Evolutionary conservation across 2,329 filamentous ascomycete genomes (phyloP).

Genomic region (Dendrostoma leiphaemia): DNA sequence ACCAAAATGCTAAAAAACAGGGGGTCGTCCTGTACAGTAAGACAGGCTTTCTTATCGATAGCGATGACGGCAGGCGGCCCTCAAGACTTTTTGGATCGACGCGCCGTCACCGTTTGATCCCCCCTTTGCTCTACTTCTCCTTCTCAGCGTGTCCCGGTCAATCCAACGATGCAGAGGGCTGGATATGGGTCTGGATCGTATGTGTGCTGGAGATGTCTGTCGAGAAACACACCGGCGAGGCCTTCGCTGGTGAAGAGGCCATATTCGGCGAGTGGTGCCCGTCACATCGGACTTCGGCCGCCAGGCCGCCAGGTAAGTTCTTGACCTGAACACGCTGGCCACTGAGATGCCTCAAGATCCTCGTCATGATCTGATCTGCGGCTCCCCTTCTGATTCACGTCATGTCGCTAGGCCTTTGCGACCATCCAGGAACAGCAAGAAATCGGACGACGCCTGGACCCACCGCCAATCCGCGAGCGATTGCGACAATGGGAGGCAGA

Average conservation of each 20-base stretch:
- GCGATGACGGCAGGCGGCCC: too few species aligned
- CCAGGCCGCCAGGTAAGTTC: conserved; percentile 5
- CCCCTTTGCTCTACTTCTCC: neutral
- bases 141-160: neutral
- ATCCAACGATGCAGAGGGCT: conserved; percentile 30
- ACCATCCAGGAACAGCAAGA: conserved; percentile 6
- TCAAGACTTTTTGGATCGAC: neutral
- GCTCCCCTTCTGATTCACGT: neutral
- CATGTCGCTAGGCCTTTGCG: conserved; percentile 14
- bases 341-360: neutral
- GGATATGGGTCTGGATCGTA: conserved; percentile 24
- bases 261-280: neutral
- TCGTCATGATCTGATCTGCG: neutral
- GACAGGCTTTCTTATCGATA: too few species aligned
- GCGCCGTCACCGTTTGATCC: neutral
- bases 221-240: conserved; percentile 3
- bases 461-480: conserved; percentile 34
- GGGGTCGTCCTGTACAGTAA: too few species aligned
- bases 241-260: neutral
- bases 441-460: neutral
- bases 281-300: neutral
- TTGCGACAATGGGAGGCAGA: conserved; percentile 41
- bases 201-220: conserved; percentile 32
- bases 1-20: too few species aligned
- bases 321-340: too few species aligned